These are phyloP conservation scores for Psilocybe mexicana DNA, from an alignment of 1,284 basidiomycete species.

Conservation along the genomic window DNA sequence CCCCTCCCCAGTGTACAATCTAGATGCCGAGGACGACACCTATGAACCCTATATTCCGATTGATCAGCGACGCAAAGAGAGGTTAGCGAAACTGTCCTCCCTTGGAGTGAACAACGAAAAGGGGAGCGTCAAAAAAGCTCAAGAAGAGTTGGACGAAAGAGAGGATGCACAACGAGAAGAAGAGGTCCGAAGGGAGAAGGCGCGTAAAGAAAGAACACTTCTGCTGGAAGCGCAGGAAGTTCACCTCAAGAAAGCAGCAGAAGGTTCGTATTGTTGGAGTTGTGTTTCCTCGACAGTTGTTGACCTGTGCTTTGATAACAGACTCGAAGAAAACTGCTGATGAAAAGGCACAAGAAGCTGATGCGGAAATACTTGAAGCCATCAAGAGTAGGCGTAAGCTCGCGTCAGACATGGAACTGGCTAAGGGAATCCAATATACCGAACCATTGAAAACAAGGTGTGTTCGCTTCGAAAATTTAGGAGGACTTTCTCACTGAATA, in stretches of 20 bases:
- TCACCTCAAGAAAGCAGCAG: constrained; percentile 74
- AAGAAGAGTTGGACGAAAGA: constrained; percentile 65
- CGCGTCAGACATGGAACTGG: constrained; percentile 89
- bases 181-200: constrained; percentile 70
- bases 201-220: constrained; percentile 81
- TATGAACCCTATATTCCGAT: constrained; percentile 91
- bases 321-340: constrained; percentile 85
- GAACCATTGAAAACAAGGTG: constrained; percentile 85
- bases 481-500: background rate
- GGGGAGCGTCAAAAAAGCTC: constrained; percentile 49
- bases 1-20: constrained; percentile 61
- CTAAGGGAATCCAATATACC: constrained; percentile 89
- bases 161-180: constrained; percentile 79
- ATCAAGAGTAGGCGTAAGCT: constrained; percentile 91
- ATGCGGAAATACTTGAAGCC: constrained; percentile 89
- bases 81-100: constrained; percentile 73
- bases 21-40: constrained; percentile 63
- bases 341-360: constrained; percentile 85
- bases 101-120: constrained; percentile 59
- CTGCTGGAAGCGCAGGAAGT: constrained; percentile 93
- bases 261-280: constrained; percentile 53
- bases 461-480: background rate
- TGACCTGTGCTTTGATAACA: constrained; percentile 30
- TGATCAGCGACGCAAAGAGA: constrained; percentile 80
- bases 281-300: background rate